Percentiles rank a stretch among this genome's conserved stretches.
Conservation (phyloP, 768 basidiomycete species). For the Grammothele lineata region DNA sequence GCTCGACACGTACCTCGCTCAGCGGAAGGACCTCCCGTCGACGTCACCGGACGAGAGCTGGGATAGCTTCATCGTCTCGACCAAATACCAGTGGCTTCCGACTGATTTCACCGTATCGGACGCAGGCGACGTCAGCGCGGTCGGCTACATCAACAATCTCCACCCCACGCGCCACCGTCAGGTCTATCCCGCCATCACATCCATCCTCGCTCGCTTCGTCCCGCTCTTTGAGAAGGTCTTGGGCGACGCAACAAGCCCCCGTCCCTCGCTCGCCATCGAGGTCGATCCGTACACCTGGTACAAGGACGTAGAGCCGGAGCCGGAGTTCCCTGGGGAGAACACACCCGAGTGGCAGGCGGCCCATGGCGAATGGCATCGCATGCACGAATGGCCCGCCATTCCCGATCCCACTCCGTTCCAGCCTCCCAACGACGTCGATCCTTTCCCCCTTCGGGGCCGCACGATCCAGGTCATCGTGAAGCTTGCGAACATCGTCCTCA, state of each 20-base stretch:
- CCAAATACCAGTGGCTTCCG: constrained; percentile 24
- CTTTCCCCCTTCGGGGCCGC: constrained; percentile 7
- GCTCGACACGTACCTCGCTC: too few species aligned
- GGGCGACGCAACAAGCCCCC: not conserved
- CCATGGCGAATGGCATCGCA: not conserved
- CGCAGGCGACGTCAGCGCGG: constrained; percentile 17
- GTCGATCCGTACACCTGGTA: not conserved
- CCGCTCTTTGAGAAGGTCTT: constrained; percentile 26
- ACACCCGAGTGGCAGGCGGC: too few species aligned
- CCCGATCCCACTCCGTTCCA: constrained; percentile 14
- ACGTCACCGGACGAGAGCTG: too few species aligned
- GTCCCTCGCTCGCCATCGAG: not conserved
- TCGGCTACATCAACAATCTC: constrained; percentile 28
- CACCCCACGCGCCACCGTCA: constrained; percentile 16
- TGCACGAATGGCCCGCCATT: constrained; percentile 9
- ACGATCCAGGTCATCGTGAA: constrained; percentile 37
- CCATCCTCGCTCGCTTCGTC: constrained; percentile 15
- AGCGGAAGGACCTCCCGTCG: too few species aligned
- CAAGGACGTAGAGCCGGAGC: not conserved
- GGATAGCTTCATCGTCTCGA: too few species aligned
- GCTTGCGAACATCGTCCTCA: constrained; percentile 30
- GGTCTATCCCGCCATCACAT: constrained; percentile 17
- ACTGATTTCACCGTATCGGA: constrained; percentile 24
- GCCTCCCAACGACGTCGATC: not conserved
- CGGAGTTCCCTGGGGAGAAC: too few species aligned